Conservation (phyloP, 768 basidiomycete species). For the Leccinum subgranulosum region DNA sequence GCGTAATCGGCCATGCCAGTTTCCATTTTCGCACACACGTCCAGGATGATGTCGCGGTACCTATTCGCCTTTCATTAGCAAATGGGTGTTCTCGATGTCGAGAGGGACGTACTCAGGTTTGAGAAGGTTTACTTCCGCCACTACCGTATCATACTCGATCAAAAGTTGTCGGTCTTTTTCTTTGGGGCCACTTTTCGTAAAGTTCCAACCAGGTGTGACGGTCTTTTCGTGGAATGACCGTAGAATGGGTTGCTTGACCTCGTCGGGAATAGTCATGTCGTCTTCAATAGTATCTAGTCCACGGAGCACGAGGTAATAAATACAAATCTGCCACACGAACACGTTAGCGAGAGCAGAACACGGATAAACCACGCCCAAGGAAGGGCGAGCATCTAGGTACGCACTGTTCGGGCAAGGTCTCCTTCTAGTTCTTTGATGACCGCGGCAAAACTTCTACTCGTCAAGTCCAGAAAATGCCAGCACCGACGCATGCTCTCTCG, state of each 20-base stretch:
- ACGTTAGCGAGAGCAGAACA: not conserved
- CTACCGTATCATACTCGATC: constrained; percentile 76
- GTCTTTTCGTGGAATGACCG: constrained; percentile 79
- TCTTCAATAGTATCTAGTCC: constrained; percentile 98
- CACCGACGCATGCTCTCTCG: constrained; percentile 82
- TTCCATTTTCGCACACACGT: constrained; percentile 85
- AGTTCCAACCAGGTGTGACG: constrained; percentile 83
- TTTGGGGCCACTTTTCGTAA: constrained; percentile 72
- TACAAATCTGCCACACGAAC: constrained; percentile 62
- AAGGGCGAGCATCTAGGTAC: constrained; percentile 31
- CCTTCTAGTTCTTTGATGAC: constrained; percentile 97
- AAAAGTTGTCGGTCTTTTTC: constrained; percentile 89
- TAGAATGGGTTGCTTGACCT: constrained; percentile 81
- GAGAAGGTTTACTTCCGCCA: constrained; percentile 75
- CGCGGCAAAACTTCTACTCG: constrained; percentile 85
- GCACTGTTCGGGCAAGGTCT: constrained; percentile 86
- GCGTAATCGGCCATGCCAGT: constrained; percentile 95
- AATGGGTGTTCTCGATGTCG: not conserved
- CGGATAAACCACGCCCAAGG: not conserved
- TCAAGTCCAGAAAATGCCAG: constrained; percentile 86
- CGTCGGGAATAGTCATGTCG: constrained; percentile 92
- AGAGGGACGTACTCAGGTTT: constrained; percentile 48
- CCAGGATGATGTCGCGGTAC: constrained; percentile 76
- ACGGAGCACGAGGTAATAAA: constrained; percentile 93
- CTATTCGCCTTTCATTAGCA: constrained; percentile 33